Conservation (phyloP, 805 yeast species). For the Cyberlindnera mrakii region DNA sequence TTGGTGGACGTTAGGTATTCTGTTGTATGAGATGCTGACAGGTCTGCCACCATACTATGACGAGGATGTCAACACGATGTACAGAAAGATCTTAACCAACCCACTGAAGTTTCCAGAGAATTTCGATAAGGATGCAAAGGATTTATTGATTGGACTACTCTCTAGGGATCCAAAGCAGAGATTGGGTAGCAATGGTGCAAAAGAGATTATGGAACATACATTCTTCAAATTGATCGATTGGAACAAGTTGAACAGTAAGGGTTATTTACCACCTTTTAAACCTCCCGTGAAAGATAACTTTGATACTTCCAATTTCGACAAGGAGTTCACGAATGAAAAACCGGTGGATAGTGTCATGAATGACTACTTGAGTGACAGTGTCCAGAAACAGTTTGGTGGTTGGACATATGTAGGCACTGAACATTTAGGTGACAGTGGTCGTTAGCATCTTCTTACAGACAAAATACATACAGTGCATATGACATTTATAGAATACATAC, state of each 20-base stretch:
- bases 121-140: slow-evolving; percentile 81
- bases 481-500: neutral
- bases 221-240: slow-evolving; percentile 90
- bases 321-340: slow-evolving; percentile 84
- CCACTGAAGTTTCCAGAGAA: slow-evolving; percentile 85
- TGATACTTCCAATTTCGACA: slow-evolving; percentile 92
- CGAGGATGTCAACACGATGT: slow-evolving; percentile 89
- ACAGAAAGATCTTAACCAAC: slow-evolving; percentile 84
- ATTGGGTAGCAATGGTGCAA: slow-evolving; percentile 74
- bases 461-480: too few species aligned
- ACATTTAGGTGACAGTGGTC: slow-evolving; percentile 30
- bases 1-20: slow-evolving; percentile 97
- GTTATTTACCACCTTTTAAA: slow-evolving; percentile 91
- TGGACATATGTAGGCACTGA: slow-evolving; percentile 90
- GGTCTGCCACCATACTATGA: slow-evolving; percentile 97
- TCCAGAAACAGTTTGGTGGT: slow-evolving; percentile 97
- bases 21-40: slow-evolving; percentile 92
- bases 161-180: slow-evolving; percentile 82
- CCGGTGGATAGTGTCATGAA: slow-evolving; percentile 96
- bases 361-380: slow-evolving; percentile 84
- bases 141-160: slow-evolving; percentile 64
- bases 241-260: slow-evolving; percentile 74
- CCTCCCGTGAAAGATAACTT: slow-evolving; percentile 81
- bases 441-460: neutral
- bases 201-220: slow-evolving; percentile 75